phyloP scores from a whole-genome alignment of 1,139 yeast species.

The Debaryomyces coudertii region DNA sequence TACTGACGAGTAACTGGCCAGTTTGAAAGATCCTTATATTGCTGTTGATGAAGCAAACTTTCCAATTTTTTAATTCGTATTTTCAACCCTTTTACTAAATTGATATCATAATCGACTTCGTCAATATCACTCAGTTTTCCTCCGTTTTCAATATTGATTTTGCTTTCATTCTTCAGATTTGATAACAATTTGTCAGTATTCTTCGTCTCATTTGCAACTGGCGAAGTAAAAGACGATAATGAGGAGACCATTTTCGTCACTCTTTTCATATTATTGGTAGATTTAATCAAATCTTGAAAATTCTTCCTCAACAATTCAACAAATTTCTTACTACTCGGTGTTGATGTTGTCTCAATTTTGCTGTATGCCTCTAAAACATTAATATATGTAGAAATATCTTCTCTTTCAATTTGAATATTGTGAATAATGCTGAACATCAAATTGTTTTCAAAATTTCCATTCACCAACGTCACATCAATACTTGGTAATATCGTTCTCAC shows the following conservation, averaged over 20 bases:
- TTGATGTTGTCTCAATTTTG: conserved; percentile 1
- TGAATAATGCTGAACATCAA: conserved; percentile 26
- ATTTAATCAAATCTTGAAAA: conserved; percentile 46
- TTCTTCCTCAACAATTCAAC: conserved; percentile 48
- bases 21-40: conserved; percentile 55
- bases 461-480: conserved; percentile 45
- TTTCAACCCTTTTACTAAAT: conserved; percentile 57
- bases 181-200: conserved; percentile 13
- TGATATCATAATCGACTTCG: conserved; percentile 34
- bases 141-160: conserved; percentile 8
- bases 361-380: conserved; percentile 25
- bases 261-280: conserved; percentile 43
- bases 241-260: conserved; percentile 40
- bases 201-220: conserved; percentile 21
- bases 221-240: conserved; percentile 35
- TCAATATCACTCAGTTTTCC: conserved; percentile 6
- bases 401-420: conserved; percentile 37
- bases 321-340: conserved; percentile 30
- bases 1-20: conserved; percentile 48
- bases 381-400: conserved; percentile 44
- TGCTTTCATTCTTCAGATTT: not conserved
- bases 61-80: conserved; percentile 65
- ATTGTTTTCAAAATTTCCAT: conserved; percentile 23
- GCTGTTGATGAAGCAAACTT: conserved; percentile 66
- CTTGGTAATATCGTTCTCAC: conserved; percentile 29